Evolutionary conservation across 2,329 filamentous ascomycete genomes (phyloP), one percentile per base, ranked within the genome.

Genomic region (Epichloe bromicola): DNA sequence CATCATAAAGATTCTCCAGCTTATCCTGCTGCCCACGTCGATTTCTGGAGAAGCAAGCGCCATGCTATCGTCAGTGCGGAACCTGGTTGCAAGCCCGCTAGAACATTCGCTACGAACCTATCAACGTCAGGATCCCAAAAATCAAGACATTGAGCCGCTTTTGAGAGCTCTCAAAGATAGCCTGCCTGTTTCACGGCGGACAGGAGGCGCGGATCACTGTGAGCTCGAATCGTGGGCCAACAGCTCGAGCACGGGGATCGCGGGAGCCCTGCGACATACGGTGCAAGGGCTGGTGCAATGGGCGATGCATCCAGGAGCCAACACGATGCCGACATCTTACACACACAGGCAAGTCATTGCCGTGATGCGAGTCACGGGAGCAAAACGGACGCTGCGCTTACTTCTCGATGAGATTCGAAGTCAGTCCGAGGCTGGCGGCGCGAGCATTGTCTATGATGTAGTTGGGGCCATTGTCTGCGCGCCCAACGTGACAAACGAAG

Each of bases 61-160:
- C 3, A 86, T 88, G 80, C 77, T 89, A 49, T 74, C 76, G 4
- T 80, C 83, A 0, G 83, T 90, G 14, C 73, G 89, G 37, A 84
- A 80, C 37, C 82, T 88, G 39, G 75, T 88, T 1, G 83, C 85
- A 1, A 81, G 79, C 53, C 80, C 81, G 0, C 67, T 90, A 2
- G 82, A 86, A 58, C 76, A 80, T 53, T 79, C 80, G 2, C 73
- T 91, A 14, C 75, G 80, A 30, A 78, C 76, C 14, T 78, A 87
- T 49, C 82, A 86, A 58, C 76, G 78, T 26, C 78, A 79, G 33
- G 78, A 86, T 43, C 83, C 85, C 0, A 76, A 75, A 47, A 82
- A 81, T 47, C 80, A 82, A 55, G 82, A 86, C 46, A 76, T 89
- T 43, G 82, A 86, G 51, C 82, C 82, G 2, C 72, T 93, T 1